Conservation (phyloP, 257 asterid species). For the Echium plantagineum region DNA sequence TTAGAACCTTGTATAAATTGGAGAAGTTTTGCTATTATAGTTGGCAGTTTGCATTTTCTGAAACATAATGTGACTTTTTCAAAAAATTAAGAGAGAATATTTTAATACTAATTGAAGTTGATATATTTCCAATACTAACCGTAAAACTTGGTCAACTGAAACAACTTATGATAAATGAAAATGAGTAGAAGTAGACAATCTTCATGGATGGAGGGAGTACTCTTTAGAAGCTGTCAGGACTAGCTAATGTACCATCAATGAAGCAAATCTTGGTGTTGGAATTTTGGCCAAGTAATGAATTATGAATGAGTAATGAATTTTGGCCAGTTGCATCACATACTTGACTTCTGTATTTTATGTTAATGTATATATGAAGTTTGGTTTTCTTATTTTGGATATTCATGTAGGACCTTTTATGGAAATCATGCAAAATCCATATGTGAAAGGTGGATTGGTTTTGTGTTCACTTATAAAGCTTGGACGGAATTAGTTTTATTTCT, state of each 20-base stretch:
- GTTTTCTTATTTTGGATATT: conserved; percentile 3
- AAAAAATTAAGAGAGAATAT: too few relatives aligned
- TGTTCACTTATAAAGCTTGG: conserved; percentile 92
- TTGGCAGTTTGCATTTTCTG: neutral
- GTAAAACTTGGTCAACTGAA: too few relatives aligned
- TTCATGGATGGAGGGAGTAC: neutral
- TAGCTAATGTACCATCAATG: neutral
- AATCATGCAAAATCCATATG: conserved; percentile 66
- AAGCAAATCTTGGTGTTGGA: neutral
- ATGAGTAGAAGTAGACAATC: too few relatives aligned
- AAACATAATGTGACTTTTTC: neutral
- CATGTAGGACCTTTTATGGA: conserved; percentile 55
- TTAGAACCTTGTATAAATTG: neutral
- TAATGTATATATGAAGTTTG: too few relatives aligned
- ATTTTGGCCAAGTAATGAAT: neutral
- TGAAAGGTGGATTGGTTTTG: conserved; percentile 83
- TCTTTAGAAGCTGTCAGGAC: neutral
- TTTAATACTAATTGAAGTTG: too few relatives aligned
- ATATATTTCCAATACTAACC: too few relatives aligned
- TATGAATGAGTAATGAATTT: too few relatives aligned
- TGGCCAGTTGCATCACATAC: neutral
- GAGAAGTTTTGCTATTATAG: neutral
- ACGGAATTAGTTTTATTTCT: conserved; percentile 48
- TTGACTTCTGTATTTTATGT: too few relatives aligned
- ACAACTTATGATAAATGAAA: too few relatives aligned